Percentiles rank a stretch among this genome's conserved stretches.
These are phyloP conservation scores for Casuarina cunninghamiana DNA, from an alignment of 306 rosid genomes.

Conservation along the genomic window DNA sequence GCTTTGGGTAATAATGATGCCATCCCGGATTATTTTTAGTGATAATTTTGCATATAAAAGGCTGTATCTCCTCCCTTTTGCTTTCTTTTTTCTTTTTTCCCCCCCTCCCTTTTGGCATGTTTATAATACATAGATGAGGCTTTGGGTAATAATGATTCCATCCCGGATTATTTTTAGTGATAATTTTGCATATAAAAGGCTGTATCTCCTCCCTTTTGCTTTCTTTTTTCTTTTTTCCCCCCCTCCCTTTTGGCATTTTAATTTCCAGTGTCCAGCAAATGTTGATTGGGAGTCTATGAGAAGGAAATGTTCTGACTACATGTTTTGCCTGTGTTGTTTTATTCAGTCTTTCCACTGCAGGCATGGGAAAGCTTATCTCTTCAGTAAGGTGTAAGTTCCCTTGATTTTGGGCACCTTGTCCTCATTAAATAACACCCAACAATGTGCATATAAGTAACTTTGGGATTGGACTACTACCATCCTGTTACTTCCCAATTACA, in stretches of 20 bases:
- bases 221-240: not conserved
- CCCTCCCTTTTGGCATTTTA: not conserved
- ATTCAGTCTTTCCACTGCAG: conserved; percentile 73
- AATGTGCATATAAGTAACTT: conserved; percentile 11
- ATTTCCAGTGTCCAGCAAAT: conserved; percentile 20
- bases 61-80: not conserved
- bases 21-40: conserved; percentile 1
- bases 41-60: conserved; percentile 1
- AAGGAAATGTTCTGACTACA: conserved; percentile 36
- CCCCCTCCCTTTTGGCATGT: not conserved
- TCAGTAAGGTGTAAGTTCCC: conserved; percentile 65
- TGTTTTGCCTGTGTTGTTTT: conserved; percentile 39
- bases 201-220: not conserved
- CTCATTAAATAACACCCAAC: not conserved
- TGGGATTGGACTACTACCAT: conserved; percentile 4
- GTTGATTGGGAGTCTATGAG: conserved; percentile 14
- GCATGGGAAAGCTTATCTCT: conserved; percentile 95
- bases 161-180: not conserved
- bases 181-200: conserved; percentile 4
- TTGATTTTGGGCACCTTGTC: not conserved
- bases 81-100: not conserved
- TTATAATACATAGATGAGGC: not conserved
- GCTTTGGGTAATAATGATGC: not conserved
- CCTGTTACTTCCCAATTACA: conserved; percentile 14
- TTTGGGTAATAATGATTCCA: not conserved